Evolutionary conservation across 176 grass and related monocot species (phyloP).

Genomic region (Elaeis guineensis): DNA sequence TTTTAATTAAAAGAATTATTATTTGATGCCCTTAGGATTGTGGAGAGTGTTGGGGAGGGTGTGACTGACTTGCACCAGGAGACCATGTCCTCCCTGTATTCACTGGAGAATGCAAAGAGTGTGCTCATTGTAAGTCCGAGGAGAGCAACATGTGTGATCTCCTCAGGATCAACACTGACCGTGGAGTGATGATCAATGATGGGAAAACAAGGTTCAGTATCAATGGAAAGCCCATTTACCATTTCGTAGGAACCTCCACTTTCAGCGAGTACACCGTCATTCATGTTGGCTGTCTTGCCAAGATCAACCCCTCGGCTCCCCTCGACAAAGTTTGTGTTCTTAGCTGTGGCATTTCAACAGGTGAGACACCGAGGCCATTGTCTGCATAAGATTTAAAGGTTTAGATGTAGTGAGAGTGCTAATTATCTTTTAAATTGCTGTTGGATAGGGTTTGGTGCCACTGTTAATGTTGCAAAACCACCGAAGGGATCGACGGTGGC

Average conservation of each 20-base stretch:
- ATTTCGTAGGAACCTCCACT: conserved; percentile 75
- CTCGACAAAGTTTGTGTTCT: conserved; percentile 85
- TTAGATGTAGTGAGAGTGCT: conserved; percentile 7
- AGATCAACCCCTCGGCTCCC: conserved; percentile 56
- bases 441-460: conserved; percentile 59
- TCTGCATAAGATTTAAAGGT: too few species aligned
- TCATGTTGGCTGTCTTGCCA: conserved; percentile 60
- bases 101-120: conserved; percentile 85
- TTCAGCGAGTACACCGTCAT: conserved; percentile 91
- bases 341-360: conserved; percentile 73
- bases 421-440: background rate
- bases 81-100: conserved; percentile 94
- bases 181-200: conserved; percentile 65
- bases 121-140: conserved; percentile 61
- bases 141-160: conserved; percentile 96
- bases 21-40: conserved; percentile 34
- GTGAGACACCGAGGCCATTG: conserved; percentile 16
- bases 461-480: conserved; percentile 84
- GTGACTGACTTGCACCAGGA: conserved; percentile 60
- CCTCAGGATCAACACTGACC: conserved; percentile 68
- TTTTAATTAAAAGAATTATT: conserved; percentile 6
- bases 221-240: conserved; percentile 58
- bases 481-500: conserved; percentile 75
- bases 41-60: conserved; percentile 66
- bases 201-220: conserved; percentile 48